Conservation (phyloP, 306 rosid genomes). For the Acacia acuminata region DNA sequence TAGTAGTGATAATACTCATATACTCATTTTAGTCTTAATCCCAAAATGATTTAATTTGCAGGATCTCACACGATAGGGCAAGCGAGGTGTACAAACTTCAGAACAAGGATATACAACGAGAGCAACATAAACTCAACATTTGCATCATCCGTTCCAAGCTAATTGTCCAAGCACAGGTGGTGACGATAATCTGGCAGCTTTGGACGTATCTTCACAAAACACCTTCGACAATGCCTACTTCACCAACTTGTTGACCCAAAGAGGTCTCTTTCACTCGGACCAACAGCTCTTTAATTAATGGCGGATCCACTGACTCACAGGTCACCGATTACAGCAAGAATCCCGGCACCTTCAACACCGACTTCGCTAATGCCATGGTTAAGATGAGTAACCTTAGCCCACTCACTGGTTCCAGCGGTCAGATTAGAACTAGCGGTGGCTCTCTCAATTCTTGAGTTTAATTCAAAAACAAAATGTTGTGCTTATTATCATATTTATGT, state of each 20-base stretch:
- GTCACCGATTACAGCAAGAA: slow-evolving; percentile 43
- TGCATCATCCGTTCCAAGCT: slow-evolving; percentile 37
- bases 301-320: slow-evolving; percentile 50
- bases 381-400: slow-evolving; percentile 64
- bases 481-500: neutral
- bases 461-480: neutral
- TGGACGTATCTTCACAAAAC: slow-evolving; percentile 37
- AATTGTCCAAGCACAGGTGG: slow-evolving; percentile 61
- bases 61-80: slow-evolving; percentile 73
- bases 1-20: too few relatives aligned
- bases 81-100: slow-evolving; percentile 47
- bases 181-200: slow-evolving; percentile 45
- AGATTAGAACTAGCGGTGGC: slow-evolving; percentile 50
- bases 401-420: slow-evolving; percentile 53
- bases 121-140: slow-evolving; percentile 52
- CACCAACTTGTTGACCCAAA: slow-evolving; percentile 38
- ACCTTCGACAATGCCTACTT: slow-evolving; percentile 60
- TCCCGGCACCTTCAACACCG: slow-evolving; percentile 29
- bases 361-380: slow-evolving; percentile 58
- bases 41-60: neutral
- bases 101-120: slow-evolving; percentile 57
- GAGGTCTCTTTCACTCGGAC: slow-evolving; percentile 63
- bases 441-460: slow-evolving; percentile 32
- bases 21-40: neutral
- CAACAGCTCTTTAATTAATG: slow-evolving; percentile 57